These are phyloP conservation scores for Coemansia aciculifera DNA, from an alignment of 192 early-diverging fungal genomes.

Conservation along the genomic window DNA sequence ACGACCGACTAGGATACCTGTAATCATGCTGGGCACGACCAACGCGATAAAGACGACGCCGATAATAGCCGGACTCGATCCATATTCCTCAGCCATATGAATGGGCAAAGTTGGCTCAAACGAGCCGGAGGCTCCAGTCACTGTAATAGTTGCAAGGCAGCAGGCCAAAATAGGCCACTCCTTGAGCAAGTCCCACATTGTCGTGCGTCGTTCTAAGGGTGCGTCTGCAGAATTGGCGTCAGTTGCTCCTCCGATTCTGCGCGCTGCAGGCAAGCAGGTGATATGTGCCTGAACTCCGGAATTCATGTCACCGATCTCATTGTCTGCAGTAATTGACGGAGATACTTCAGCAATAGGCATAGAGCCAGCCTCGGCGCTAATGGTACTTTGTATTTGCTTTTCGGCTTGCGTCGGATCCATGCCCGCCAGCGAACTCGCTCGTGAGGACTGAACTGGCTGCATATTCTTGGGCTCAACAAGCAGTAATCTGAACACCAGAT, in stretches of 20 bases:
- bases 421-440: background rate
- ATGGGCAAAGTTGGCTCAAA: conserved; percentile 54
- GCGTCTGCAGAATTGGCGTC: background rate
- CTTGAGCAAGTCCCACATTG: conserved; percentile 51
- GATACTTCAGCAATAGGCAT: background rate
- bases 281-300: background rate
- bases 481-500: conserved; percentile 63
- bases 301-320: background rate
- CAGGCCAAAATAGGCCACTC: conserved; percentile 51
- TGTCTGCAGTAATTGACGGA: background rate
- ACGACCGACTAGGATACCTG: conserved; percentile 59
- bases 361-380: background rate
- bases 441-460: conserved; percentile 12
- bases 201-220: conserved; percentile 19
- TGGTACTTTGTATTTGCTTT: background rate
- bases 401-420: conserved; percentile 12
- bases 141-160: conserved; percentile 42
- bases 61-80: conserved; percentile 24
- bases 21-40: conserved; percentile 66
- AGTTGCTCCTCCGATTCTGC: background rate
- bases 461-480: conserved; percentile 60
- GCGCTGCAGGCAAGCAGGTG: background rate
- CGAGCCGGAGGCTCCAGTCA: conserved; percentile 35
- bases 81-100: conserved; percentile 35
- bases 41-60: conserved; percentile 66